Percentiles rank a stretch among this genome's conserved stretches.
phyloP scores from a whole-genome alignment of 2,329 filamentous ascomycete species.

The Hypoxylon sp. region DNA sequence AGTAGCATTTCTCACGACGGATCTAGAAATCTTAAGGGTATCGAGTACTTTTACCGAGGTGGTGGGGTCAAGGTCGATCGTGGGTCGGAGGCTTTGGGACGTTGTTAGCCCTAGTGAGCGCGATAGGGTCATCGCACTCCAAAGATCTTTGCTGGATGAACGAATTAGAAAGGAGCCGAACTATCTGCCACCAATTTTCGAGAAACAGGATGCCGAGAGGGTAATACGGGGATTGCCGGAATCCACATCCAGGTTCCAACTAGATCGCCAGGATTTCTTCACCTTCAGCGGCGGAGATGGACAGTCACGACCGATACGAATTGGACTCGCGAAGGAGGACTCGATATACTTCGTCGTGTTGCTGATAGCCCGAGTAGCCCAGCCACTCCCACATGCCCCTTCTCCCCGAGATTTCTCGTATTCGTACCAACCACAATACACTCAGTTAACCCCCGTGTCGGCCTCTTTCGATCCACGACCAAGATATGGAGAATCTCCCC shows the following conservation, averaged over 20 bases:
- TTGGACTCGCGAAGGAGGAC: constrained; percentile 72
- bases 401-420: constrained; percentile 62
- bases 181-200: constrained; percentile 75
- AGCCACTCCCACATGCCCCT: constrained; percentile 61
- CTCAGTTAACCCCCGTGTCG: constrained; percentile 63
- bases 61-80: constrained; percentile 64
- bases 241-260: constrained; percentile 65
- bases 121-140: constrained; percentile 66
- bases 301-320: constrained; percentile 65
- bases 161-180: constrained; percentile 71
- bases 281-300: constrained; percentile 68
- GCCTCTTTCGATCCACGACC: constrained; percentile 64
- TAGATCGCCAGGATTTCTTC: constrained; percentile 69
- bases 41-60: constrained; percentile 70
- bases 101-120: constrained; percentile 67
- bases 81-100: constrained; percentile 68
- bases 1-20: constrained; percentile 70
- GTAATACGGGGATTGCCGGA: constrained; percentile 69
- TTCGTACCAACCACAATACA: constrained; percentile 60
- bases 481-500: constrained; percentile 55
- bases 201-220: constrained; percentile 67
- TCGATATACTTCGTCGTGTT: constrained; percentile 75
- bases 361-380: constrained; percentile 58
- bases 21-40: constrained; percentile 70
- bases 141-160: constrained; percentile 69